Evolutionary conservation across 495 filamentous ascomycete genomes (phyloP).

Genomic region (Jackrogersella multiformis): DNA sequence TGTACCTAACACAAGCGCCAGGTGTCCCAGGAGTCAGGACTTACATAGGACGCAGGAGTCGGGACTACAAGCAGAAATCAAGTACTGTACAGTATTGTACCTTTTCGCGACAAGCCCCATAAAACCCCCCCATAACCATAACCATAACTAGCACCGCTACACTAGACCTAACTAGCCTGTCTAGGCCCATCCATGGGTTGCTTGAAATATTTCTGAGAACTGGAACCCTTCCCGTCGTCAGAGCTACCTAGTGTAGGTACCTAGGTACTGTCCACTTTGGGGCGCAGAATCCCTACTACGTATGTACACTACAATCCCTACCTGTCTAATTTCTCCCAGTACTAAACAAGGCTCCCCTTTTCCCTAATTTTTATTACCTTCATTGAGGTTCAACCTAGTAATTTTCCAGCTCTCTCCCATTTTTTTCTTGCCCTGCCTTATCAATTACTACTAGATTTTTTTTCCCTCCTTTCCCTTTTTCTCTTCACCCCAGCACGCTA

Average conservation of each 20-base stretch:
- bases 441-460: conserved; percentile 40
- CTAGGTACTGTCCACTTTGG: conserved; percentile 43
- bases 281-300: conserved; percentile 48
- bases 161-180: conserved; percentile 29
- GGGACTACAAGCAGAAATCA: conserved; percentile 10
- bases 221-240: conserved; percentile 43
- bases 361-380: conserved; percentile 48
- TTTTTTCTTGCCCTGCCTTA: conserved; percentile 36
- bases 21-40: too few relatives aligned
- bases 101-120: conserved; percentile 17
- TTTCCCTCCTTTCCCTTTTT: conserved; percentile 23
- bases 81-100: conserved; percentile 23
- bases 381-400: conserved; percentile 47
- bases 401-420: conserved; percentile 44
- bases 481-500: conserved; percentile 18
- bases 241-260: too few relatives aligned
- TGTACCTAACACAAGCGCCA: too few relatives aligned
- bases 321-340: conserved; percentile 49
- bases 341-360: conserved; percentile 52
- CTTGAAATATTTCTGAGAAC: conserved; percentile 37
- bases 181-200: conserved; percentile 36
- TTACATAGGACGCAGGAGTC: too few relatives aligned
- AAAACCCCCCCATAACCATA: conserved; percentile 29
- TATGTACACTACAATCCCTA: too few relatives aligned
- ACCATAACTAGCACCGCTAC: conserved; percentile 19